Evolutionary conservation across 805 yeast species (phyloP).

Genomic region (Saccharomyces paradoxus): DNA sequence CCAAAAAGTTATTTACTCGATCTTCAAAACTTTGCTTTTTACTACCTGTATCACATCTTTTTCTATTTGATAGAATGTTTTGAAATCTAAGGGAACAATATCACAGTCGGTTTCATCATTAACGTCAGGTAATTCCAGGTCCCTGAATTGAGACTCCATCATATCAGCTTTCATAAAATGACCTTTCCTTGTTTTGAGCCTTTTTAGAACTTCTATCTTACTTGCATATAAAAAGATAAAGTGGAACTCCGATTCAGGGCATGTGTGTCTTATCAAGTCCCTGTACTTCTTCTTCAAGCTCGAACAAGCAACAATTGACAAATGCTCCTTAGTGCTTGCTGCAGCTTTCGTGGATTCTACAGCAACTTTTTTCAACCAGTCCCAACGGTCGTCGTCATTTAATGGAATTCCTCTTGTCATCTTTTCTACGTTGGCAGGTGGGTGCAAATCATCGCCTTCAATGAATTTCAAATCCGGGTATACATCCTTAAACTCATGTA

Average conservation of each 20-base stretch:
- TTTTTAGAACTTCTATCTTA: slow-evolving; percentile 46
- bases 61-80: slow-evolving; percentile 16
- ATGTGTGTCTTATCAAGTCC: slow-evolving; percentile 40
- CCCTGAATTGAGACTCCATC: slow-evolving; percentile 71
- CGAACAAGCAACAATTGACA: slow-evolving; percentile 69
- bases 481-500: slow-evolving; percentile 24
- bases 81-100: slow-evolving; percentile 27
- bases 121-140: slow-evolving; percentile 59
- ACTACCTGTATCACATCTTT: slow-evolving; percentile 9
- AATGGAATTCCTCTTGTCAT: slow-evolving; percentile 79
- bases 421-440: slow-evolving; percentile 62
- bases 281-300: slow-evolving; percentile 72
- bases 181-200: slow-evolving; percentile 57
- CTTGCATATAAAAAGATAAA: slow-evolving; percentile 64
- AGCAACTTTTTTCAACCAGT: slow-evolving; percentile 62
- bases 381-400: slow-evolving; percentile 87
- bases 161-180: slow-evolving; percentile 86
- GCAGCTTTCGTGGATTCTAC: slow-evolving; percentile 35
- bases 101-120: slow-evolving; percentile 28
- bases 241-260: slow-evolving; percentile 36
- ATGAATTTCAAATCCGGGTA: slow-evolving; percentile 46
- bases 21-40: background rate
- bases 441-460: slow-evolving; percentile 84
- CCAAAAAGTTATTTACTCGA: background rate
- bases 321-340: slow-evolving; percentile 18